Evolutionary conservation across 2,329 filamentous ascomycete genomes (phyloP).

Genomic region (Parastagonospora avenae): DNA sequence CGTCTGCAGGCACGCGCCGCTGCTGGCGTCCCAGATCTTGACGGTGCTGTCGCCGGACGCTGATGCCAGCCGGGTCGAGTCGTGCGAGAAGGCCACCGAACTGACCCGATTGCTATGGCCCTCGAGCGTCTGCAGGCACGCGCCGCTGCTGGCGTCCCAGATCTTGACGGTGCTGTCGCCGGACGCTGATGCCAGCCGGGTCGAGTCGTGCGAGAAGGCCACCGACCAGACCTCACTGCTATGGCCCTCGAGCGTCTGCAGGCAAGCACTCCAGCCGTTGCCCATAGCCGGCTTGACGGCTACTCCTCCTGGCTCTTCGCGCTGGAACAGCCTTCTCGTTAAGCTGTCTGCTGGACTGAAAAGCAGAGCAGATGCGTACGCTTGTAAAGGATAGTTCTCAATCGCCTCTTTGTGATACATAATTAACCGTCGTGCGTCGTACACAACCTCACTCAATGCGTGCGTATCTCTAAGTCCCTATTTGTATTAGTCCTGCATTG

Average conservation of each 20-base stretch:
- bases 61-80: constrained; percentile 7
- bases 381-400: constrained; percentile 25
- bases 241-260: too few species aligned
- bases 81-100: constrained; percentile 24
- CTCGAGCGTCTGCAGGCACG: constrained; percentile 18
- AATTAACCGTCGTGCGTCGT: constrained; percentile 27
- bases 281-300: constrained; percentile 12
- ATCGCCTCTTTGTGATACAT: constrained; percentile 27
- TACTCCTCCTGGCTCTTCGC: constrained; percentile 23
- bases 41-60: too few species aligned
- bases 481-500: not conserved
- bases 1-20: constrained; percentile 8
- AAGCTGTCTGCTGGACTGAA: constrained; percentile 24
- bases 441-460: constrained; percentile 5
- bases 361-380: constrained; percentile 28
- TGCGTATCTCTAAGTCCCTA: not conserved
- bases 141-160: too few species aligned
- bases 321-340: constrained; percentile 14
- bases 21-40: too few species aligned
- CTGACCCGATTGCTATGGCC: constrained; percentile 13
- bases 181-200: too few species aligned
- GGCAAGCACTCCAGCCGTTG: too few species aligned
- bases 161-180: too few species aligned
- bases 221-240: too few species aligned
- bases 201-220: too few species aligned